phyloP scores from a whole-genome alignment of 257 asterid genomes.

The Anisodus tanguticus region DNA sequence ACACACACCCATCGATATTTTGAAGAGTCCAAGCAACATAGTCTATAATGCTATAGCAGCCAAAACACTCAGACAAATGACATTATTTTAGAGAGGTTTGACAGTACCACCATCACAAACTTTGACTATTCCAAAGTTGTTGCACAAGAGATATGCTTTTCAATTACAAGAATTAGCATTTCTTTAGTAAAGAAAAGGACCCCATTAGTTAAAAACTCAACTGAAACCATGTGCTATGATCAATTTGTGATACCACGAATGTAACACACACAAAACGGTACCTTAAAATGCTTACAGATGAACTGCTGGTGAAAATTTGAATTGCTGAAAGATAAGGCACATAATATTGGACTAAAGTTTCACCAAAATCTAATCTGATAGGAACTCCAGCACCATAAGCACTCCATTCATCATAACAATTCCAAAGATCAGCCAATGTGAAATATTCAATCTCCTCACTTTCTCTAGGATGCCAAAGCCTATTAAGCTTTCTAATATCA shows the following conservation, averaged over 20 bases:
- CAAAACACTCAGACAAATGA: too few relatives aligned
- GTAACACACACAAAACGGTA: slow-evolving; percentile 33
- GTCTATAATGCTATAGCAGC: too few relatives aligned
- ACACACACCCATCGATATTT: too few relatives aligned
- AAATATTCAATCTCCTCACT: slow-evolving; percentile 83
- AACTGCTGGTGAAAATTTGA: slow-evolving; percentile 86
- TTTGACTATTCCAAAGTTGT: not conserved
- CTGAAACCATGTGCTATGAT: not conserved
- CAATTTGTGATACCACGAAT: not conserved
- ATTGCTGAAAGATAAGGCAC: slow-evolving; percentile 94
- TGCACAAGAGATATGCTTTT: not conserved
- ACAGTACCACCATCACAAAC: not conserved
- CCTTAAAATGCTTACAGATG: slow-evolving; percentile 73
- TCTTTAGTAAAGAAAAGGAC: not conserved
- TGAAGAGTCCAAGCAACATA: too few relatives aligned
- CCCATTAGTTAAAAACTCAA: not conserved
- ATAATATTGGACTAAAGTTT: slow-evolving; percentile 72
- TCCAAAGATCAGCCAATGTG: slow-evolving; percentile 88
- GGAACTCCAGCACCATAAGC: slow-evolving; percentile 97
- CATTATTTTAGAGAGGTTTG: too few relatives aligned
- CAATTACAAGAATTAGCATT: not conserved
- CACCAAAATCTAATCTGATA: slow-evolving; percentile 65
- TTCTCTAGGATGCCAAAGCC: slow-evolving; percentile 92
- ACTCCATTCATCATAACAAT: slow-evolving; percentile 87
- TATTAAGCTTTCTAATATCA: slow-evolving; percentile 80